Evolutionary conservation across 441 rosid species (phyloP), one percentile per base, ranked within the genome.

Genomic region (Euphorbia celastroides): DNA sequence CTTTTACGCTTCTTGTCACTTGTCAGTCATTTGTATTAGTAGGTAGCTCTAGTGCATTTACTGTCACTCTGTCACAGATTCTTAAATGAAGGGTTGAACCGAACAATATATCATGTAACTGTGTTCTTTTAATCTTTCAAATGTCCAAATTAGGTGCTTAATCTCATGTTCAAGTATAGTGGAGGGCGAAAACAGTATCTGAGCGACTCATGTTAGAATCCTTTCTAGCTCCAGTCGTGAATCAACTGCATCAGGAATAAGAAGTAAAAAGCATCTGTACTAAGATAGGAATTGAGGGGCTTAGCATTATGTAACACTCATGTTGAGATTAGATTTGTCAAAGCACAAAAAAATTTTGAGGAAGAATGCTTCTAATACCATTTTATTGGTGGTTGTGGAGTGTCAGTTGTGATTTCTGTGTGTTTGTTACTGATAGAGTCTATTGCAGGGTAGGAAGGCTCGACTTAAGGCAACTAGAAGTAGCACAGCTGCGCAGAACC

Each of bases 401-500:
- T 38, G 8, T 5, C 1, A 14, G 8, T 7, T 7, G 3, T 38
- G n/a, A 9, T 44, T 11, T 57, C 54, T 2, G 5, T 65, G 4
- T 27, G 42, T 19, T 44, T 42, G 60, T 19, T 63, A 48, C 69
- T 61, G 52, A 55, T 70, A 9, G 20, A 41, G 20, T 26, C 11
- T 41, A 27, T 34, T 72, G 65, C 81, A 93, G 96, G 96, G 99
- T 63, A 83, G 97, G 82, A 93, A 88, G 86, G 90, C 99, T 54
- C 93, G 95, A 6, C 79, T 64, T 13, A 93, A 87, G 80, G 77
- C 80, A 34, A 85, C 93, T 27, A 85, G 97, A 81, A 93, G 90
- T 61, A 84, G 85, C 81, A 81, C 96, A 7, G 86, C 92, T 63
- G 82, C 89, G 12, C 93, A 87, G 83, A 93, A 78, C 75, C 86